phyloP scores from a whole-genome alignment of 352 stramenopile genomes.

The Discostella stelligera region DNA sequence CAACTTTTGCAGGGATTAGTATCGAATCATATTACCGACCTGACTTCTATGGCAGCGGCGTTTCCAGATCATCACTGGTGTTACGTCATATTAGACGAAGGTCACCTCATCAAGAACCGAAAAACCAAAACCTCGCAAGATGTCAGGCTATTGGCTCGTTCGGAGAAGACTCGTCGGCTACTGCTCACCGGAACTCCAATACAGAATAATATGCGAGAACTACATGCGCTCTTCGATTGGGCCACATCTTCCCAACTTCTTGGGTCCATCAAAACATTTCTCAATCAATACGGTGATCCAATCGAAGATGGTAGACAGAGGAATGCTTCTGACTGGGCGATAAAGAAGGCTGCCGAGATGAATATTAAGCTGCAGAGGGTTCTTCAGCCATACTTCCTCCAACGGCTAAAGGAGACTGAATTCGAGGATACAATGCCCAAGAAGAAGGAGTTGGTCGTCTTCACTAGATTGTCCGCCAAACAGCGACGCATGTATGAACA shows the following conservation, averaged over 20 bases:
- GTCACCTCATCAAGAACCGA: slow-evolving; percentile 95
- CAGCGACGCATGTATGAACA: slow-evolving; percentile 67
- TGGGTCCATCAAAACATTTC: slow-evolving; percentile 82
- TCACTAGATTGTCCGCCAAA: slow-evolving; percentile 70
- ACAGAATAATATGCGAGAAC: slow-evolving; percentile 94
- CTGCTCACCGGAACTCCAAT: slow-evolving; percentile 93
- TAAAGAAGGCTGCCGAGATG: slow-evolving; percentile 54
- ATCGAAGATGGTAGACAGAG: slow-evolving; percentile 74
- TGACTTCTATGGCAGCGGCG: slow-evolving; percentile 23
- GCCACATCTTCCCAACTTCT: slow-evolving; percentile 91
- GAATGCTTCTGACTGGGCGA: slow-evolving; percentile 56
- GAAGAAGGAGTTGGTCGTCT: slow-evolving; percentile 93
- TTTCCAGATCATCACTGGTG: slow-evolving; percentile 84
- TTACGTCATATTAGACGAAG: slow-evolving; percentile 98
- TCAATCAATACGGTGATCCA: slow-evolving; percentile 60
- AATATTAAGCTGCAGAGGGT: slow-evolving; percentile 86
- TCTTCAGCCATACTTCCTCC: slow-evolving; percentile 95
- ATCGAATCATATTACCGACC: slow-evolving; percentile 38
- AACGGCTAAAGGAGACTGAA: slow-evolving; percentile 95
- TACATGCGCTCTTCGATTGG: slow-evolving; percentile 98
- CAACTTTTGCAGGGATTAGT: slow-evolving; percentile 62
- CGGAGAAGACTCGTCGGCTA: slow-evolving; percentile 87
- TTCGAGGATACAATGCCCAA: slow-evolving; percentile 91
- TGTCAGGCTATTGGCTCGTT: slow-evolving; percentile 85
- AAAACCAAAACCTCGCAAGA: slow-evolving; percentile 83